Evolutionary conservation across 169 alveolate genomes (phyloP), one percentile per base, ranked within the genome.

Genomic region (Amoebophrya sp.): DNA sequence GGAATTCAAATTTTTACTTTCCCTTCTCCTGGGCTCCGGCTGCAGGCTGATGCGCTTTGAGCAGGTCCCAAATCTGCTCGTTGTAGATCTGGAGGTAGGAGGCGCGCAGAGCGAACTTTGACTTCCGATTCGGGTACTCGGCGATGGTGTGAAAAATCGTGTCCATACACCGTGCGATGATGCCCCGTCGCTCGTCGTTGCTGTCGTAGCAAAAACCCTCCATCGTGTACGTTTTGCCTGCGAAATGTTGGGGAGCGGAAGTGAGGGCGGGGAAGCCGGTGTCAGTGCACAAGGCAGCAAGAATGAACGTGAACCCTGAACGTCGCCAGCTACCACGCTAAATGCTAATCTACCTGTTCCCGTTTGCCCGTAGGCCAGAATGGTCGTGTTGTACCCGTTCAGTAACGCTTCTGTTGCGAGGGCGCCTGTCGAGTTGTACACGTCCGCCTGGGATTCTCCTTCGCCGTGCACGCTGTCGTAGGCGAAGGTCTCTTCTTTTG

Each of bases 341-440:
- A n/a, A n/a, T n/a, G n/a, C n/a, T n/a, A n/a, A n/a, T n/a, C n/a
- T 95, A 18, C 97, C 97, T 0, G 97, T 95, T 26, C 97, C 97
- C 0, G 97, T 95, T 91, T 95, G 94, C 0, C 97, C 97, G 92
- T 95, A 95, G 43, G 96, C 95, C 92, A 95, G 92, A 23, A 95
- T 94, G 31, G 97, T 95, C 23, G 96, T 94, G 88, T 95, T 95
- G 92, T 92, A 95, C 26, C 90, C 50, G 26, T 31, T 41, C 26
- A 88, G 41, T 4, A 41, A 7, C 29, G n/a, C 78, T 2, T 16
- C 29, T 16, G 78, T 58, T 16, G 78, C 78, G 34, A 7, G 23
- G 39, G 4, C 10, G 29, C 78, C 78, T 1, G 78, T 58, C 10
- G 78, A 58, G 7, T 58, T 16, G 78, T 58, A 58, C 78, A 58